Conservation (phyloP, 306 rosid species). For the Vigna hirtella region DNA sequence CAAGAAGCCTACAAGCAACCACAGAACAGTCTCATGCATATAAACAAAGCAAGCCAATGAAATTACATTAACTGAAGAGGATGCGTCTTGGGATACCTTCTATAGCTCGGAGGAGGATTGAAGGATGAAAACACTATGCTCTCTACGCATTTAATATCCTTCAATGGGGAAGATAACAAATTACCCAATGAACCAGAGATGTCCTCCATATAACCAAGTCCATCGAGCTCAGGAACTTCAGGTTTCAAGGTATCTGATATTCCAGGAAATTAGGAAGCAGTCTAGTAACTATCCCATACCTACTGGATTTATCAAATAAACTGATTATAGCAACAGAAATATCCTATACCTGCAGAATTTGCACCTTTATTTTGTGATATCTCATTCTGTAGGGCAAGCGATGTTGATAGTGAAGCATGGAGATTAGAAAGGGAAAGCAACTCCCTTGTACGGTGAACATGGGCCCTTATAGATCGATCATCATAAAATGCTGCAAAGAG, state of each 20-base stretch:
- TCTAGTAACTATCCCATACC: slow-evolving; percentile 27
- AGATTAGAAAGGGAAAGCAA: slow-evolving; percentile 90
- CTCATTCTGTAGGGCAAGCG: slow-evolving; percentile 93
- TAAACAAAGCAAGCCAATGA: slow-evolving; percentile 11
- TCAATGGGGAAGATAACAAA: slow-evolving; percentile 70
- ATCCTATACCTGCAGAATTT: slow-evolving; percentile 72
- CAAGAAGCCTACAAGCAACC: slow-evolving; percentile 75
- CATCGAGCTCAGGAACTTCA: slow-evolving; percentile 88
- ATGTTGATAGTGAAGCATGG: slow-evolving; percentile 94
- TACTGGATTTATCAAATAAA: slow-evolving; percentile 14
- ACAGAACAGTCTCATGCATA: slow-evolving; percentile 36
- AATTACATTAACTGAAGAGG: slow-evolving; percentile 29
- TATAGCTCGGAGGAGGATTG: slow-evolving; percentile 96
- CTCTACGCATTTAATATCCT: slow-evolving; percentile 88
- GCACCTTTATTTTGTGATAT: slow-evolving; percentile 68
- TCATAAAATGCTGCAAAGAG: slow-evolving; percentile 88
- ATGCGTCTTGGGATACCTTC: slow-evolving; percentile 64
- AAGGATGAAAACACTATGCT: slow-evolving; percentile 94
- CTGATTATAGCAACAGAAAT: slow-evolving; percentile 31
- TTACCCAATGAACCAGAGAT: slow-evolving; percentile 86
- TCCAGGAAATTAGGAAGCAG: slow-evolving; percentile 49
- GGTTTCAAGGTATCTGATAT: slow-evolving; percentile 61
- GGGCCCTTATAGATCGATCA: slow-evolving; percentile 99
- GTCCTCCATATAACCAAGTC: slow-evolving; percentile 95
- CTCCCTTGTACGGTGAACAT: slow-evolving; percentile 93